phyloP scores from a whole-genome alignment of 2,329 filamentous ascomycete genomes.

The Lachnellula cervina region DNA sequence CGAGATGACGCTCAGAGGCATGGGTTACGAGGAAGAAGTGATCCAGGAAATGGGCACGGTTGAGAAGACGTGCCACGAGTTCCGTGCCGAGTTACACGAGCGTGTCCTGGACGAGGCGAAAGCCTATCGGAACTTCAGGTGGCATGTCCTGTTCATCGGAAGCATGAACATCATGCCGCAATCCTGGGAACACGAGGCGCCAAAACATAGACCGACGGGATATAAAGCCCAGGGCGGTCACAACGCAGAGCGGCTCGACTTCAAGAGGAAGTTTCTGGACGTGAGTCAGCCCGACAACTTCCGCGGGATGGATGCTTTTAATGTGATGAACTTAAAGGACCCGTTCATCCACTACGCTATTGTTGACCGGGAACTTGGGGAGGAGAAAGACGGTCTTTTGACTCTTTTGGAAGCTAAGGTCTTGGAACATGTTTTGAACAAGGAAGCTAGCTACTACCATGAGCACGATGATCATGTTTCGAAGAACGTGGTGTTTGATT shows the following conservation, averaged over 20 bases:
- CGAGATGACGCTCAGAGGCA: neutral
- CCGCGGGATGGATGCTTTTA: neutral
- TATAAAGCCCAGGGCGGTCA: neutral
- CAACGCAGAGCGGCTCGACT: neutral
- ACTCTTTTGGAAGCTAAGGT: neutral
- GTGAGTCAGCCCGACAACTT: neutral
- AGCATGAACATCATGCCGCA: neutral
- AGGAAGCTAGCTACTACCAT: neutral
- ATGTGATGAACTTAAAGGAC: neutral
- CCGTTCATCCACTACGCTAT: neutral
- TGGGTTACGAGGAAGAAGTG: neutral
- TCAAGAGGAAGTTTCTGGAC: neutral
- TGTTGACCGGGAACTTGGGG: neutral
- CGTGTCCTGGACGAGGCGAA: neutral
- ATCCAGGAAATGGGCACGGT: neutral
- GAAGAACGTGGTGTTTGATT: neutral
- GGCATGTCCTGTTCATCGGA: neutral
- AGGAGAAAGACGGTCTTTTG: no score
- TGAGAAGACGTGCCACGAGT: neutral
- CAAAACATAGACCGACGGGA: neutral
- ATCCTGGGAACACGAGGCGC: neutral
- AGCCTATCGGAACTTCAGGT: neutral
- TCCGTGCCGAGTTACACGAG: neutral
- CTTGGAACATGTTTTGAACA: neutral
- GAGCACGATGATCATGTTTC: neutral